phyloP scores from a whole-genome alignment of 257 asterid genomes.

The Ehretia macrophylla region DNA sequence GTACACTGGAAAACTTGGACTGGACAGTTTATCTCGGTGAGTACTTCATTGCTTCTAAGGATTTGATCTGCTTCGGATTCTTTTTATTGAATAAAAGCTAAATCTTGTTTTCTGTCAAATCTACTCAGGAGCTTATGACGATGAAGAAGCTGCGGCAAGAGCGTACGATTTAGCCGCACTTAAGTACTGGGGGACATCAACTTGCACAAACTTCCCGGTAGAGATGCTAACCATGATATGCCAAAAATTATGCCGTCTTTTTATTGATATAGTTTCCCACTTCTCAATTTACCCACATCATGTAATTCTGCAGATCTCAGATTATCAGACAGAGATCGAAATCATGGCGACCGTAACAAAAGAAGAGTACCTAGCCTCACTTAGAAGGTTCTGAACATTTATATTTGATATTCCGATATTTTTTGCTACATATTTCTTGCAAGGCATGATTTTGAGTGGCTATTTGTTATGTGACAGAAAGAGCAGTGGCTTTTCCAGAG shows the following conservation, averaged over 20 bases:
- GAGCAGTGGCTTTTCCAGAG: slow-evolving; percentile 88
- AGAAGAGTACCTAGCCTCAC: slow-evolving; percentile 53
- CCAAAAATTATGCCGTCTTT: too few species aligned
- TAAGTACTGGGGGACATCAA: slow-evolving; percentile 48
- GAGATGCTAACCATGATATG: not conserved
- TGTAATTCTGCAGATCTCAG: slow-evolving; percentile 23
- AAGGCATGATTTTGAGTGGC: slow-evolving; percentile 23
- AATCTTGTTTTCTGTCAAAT: not conserved
- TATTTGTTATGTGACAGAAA: slow-evolving; percentile 26
- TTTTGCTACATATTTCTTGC: too few species aligned
- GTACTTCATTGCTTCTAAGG: slow-evolving; percentile 3
- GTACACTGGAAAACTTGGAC: slow-evolving; percentile 3
- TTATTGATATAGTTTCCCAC: too few species aligned
- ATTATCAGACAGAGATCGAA: slow-evolving; percentile 39
- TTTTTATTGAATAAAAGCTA: too few species aligned
- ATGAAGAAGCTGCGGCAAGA: slow-evolving; percentile 54
- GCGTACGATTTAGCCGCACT: slow-evolving; percentile 56
- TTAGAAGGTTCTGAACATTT: slow-evolving; percentile 44
- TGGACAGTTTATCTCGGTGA: slow-evolving; percentile 42
- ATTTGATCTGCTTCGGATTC: too few species aligned
- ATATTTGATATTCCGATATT: too few species aligned
- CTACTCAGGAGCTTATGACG: slow-evolving; percentile 46
- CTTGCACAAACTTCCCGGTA: slow-evolving; percentile 47
- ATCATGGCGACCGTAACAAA: slow-evolving; percentile 45
- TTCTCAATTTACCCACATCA: not conserved